These are phyloP conservation scores for Saccharomycopsis fodiens DNA, from an alignment of 805 yeast species.

Conservation along the genomic window DNA sequence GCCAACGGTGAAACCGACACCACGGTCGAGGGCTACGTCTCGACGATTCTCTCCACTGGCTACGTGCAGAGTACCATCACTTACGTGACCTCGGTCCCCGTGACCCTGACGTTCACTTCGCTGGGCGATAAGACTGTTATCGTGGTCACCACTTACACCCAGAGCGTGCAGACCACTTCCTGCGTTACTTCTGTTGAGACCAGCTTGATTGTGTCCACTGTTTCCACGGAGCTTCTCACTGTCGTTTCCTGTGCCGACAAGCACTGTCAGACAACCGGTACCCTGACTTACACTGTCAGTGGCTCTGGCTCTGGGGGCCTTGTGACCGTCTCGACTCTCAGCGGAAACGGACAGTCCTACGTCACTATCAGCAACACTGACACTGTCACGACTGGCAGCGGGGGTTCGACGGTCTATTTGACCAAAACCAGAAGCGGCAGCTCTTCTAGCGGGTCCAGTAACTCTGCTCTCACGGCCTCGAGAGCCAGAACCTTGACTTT, in stretches of 20 bases:
- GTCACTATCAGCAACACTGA: neutral
- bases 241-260: slow-evolving; percentile 20
- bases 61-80: slow-evolving; percentile 19
- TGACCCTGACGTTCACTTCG: slow-evolving; percentile 20
- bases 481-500: slow-evolving; percentile 7
- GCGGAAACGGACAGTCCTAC: neutral
- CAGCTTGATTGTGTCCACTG: slow-evolving; percentile 21
- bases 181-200: slow-evolving; percentile 19
- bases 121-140: slow-evolving; percentile 20
- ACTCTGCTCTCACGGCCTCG: neutral
- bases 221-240: slow-evolving; percentile 20
- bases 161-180: slow-evolving; percentile 18
- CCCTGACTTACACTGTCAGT: slow-evolving; percentile 10
- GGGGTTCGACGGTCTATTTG: slow-evolving; percentile 2
- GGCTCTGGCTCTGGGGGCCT: slow-evolving; percentile 7
- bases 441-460: neutral
- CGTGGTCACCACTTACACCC: slow-evolving; percentile 20
- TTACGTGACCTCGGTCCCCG: slow-evolving; percentile 19
- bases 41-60: slow-evolving; percentile 18
- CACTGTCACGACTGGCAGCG: neutral
- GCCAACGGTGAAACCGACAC: slow-evolving; percentile 12
- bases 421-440: slow-evolving; percentile 4
- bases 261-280: slow-evolving; percentile 16
- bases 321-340: neutral
- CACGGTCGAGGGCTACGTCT: slow-evolving; percentile 15